These are phyloP conservation scores for Fraxinus excelsior DNA, from an alignment of 257 asterid genomes.

Conservation along the genomic window DNA sequence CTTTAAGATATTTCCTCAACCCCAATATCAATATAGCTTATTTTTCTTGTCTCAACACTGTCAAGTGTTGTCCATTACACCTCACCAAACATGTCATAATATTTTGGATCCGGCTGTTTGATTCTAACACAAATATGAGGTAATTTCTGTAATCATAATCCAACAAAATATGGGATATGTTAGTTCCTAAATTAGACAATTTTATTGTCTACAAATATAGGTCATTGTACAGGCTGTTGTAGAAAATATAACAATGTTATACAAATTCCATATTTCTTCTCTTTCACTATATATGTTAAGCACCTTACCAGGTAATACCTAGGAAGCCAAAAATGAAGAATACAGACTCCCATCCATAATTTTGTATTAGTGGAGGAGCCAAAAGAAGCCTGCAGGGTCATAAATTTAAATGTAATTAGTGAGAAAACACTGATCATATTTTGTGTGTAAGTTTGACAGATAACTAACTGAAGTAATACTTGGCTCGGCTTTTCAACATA, in stretches of 20 bases:
- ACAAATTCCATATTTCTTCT: not conserved
- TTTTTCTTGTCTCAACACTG: not conserved
- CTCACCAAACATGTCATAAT: not conserved
- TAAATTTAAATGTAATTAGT: constrained; percentile 20
- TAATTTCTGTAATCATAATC: not conserved
- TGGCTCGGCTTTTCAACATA: not conserved
- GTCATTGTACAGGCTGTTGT: not conserved
- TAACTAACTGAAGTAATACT: not conserved
- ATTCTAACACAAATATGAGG: not conserved
- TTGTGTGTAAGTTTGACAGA: constrained; percentile 1
- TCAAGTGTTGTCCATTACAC: not conserved
- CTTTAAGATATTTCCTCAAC: not conserved
- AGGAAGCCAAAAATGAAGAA: constrained; percentile 79
- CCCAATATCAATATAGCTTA: not conserved
- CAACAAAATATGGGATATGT: not conserved
- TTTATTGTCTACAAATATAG: not conserved
- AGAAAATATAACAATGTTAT: not conserved
- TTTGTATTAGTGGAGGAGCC: constrained; percentile 87
- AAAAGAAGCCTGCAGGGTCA: constrained; percentile 75
- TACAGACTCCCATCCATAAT: constrained; percentile 91
- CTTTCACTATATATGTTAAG: not conserved
- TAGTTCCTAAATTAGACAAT: not conserved
- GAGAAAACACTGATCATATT: not conserved
- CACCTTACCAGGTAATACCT: constrained; percentile 88
- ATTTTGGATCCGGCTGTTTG: not conserved